Evolutionary conservation across 306 rosid genomes (phyloP).

Genomic region (Prunus campanulata): DNA sequence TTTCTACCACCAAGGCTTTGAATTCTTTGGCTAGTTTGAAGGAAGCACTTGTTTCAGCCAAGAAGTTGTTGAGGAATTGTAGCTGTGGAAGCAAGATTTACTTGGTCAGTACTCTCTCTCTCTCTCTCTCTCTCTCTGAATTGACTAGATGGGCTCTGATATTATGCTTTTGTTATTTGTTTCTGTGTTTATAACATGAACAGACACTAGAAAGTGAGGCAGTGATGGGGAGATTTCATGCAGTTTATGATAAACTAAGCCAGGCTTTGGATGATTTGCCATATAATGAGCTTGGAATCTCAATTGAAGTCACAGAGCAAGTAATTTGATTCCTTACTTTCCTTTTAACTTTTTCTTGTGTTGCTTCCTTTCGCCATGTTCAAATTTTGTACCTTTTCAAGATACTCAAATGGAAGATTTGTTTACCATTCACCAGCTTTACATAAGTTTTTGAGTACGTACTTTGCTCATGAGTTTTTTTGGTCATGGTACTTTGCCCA

Average conservation of each 20-base stretch:
- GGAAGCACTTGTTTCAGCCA: constrained; percentile 51
- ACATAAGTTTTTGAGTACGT: too few species aligned
- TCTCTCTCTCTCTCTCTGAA: not conserved
- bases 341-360: not conserved
- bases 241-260: constrained; percentile 55
- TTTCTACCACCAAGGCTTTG: constrained; percentile 18
- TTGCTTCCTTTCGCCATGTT: not conserved
- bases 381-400: not conserved
- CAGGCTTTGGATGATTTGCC: constrained; percentile 57
- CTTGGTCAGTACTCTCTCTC: constrained; percentile 40
- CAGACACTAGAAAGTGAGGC: constrained; percentile 72
- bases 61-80: constrained; percentile 57
- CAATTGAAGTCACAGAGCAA: constrained; percentile 76
- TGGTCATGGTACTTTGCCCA: not conserved
- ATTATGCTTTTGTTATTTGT: not conserved
- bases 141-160: not conserved
- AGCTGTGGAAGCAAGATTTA: constrained; percentile 73
- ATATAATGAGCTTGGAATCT: constrained; percentile 54
- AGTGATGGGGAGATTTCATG: constrained; percentile 60
- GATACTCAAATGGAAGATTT: too few species aligned
- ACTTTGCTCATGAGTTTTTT: not conserved
- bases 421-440: too few species aligned
- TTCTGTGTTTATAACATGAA: constrained; percentile 1
- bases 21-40: constrained; percentile 37
- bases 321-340: constrained; percentile 21